Conservation (phyloP, 768 basidiomycete genomes). For the Mycena venus region DNA sequence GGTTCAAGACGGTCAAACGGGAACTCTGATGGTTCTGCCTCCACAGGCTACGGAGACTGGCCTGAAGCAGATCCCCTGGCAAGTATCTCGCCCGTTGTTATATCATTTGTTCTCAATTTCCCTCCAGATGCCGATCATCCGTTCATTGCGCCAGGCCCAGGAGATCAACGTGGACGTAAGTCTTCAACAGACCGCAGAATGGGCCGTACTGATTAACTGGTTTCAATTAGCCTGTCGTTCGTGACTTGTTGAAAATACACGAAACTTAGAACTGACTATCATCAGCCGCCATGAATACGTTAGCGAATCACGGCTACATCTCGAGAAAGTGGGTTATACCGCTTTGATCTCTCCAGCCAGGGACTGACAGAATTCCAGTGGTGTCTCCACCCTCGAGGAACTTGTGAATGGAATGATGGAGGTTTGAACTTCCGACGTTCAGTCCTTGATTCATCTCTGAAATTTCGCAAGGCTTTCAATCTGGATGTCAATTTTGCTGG, state of each 20-base stretch:
- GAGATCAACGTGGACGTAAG: slow-evolving; percentile 33
- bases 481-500: slow-evolving; percentile 14
- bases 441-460: background rate
- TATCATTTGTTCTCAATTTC: background rate
- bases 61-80: slow-evolving; percentile 28
- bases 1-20: slow-evolving; percentile 30
- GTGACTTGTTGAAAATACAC: background rate
- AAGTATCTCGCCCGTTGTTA: background rate
- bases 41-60: slow-evolving; percentile 30
- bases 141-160: slow-evolving; percentile 32
- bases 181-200: background rate
- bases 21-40: slow-evolving; percentile 18
- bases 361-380: no score
- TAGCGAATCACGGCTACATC: slow-evolving; percentile 29
- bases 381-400: slow-evolving; percentile 34
- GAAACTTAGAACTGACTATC: background rate
- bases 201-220: background rate
- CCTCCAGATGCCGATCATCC: slow-evolving; percentile 28
- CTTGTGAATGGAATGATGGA: slow-evolving; percentile 29
- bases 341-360: no score
- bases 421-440: background rate
- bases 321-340: slow-evolving; percentile 23
- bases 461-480: slow-evolving; percentile 24
- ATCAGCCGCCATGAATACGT: slow-evolving; percentile 34
- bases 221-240: slow-evolving; percentile 27